Base-by-base conservation (phyloP, 2,329 filamentous ascomycete species). In the Trichophyton schoenleinii region DNA sequence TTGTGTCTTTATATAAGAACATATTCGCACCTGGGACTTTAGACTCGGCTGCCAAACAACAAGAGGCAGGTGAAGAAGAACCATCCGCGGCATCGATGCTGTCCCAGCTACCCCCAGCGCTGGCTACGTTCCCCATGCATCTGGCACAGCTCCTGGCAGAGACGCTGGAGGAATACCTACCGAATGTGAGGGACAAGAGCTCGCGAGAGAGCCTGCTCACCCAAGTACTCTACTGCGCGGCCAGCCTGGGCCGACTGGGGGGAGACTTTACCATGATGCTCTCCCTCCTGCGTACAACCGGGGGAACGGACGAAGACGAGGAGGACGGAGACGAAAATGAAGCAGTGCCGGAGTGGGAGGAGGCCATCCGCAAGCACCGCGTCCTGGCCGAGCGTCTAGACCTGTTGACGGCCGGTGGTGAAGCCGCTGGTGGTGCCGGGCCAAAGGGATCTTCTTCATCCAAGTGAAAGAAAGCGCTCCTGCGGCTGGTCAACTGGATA, bases 231-330 rank as follows among this genome's bases (percentile, higher is more conserved):
- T 97, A 96, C 74, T 95, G 91, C 68, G 91, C 92, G 0, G 89
- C 90, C 53, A 96, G 91, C 74, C 77, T 99, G 57, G 92, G 92
- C 0, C 82, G 94, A 55, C 77, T 97, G 0, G 94, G 94, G 1
- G 91, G 89, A 1, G 94, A 99, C 72, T 99, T 99, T 74, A 87
- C 91, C 61, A 83, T 96, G 77, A 83, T 96, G 66, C 80, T 97
- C 62, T 89, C 91, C 0, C 69, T 84, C 42, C 68, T 86, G 8
- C 78, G 78, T 38, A 70, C 70, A 0, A 72, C 72, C 66, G 67
- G 78, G 69, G 70, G 70, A n/a, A 70, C 71, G 15, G 75, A 75
- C 22, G 79, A 79, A 0, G n/a, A 48, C 44, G 44, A 48, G 3
- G 46, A 28, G 2, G 79, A 82, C 7, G 69, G 71, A 15, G 63